phyloP scores from a whole-genome alignment of 140 eudicot species.

The Cichorium intybus region DNA sequence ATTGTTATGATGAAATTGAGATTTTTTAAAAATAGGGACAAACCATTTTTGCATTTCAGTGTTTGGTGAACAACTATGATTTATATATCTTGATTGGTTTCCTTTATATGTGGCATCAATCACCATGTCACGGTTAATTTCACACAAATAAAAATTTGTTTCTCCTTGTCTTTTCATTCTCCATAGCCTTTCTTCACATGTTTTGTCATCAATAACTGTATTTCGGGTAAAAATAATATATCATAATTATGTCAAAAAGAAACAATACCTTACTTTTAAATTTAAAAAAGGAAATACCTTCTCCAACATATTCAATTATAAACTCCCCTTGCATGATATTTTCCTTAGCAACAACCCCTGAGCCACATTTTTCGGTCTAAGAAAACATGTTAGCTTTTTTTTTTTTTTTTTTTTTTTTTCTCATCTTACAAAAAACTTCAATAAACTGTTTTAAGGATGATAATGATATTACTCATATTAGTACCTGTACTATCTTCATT shows the following conservation, averaged over 20 bases:
- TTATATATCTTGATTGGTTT: slow-evolving; percentile 93
- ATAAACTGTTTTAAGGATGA: too few relatives aligned
- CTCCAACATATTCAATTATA: slow-evolving; percentile 97
- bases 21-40: slow-evolving; percentile 14
- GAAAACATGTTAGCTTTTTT: slow-evolving; percentile 23
- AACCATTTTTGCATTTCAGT: slow-evolving; percentile 99
- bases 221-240: slow-evolving; percentile 7
- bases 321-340: slow-evolving; percentile 85
- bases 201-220: slow-evolving; percentile 97
- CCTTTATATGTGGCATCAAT: slow-evolving; percentile 98
- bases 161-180: slow-evolving; percentile 87
- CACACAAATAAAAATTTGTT: slow-evolving; percentile 91
- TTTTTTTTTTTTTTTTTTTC: too few relatives aligned
- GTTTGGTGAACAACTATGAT: slow-evolving; percentile 95
- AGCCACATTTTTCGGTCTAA: slow-evolving; percentile 98
- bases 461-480: background rate
- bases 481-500: slow-evolving; percentile 83
- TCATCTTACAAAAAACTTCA: too few relatives aligned
- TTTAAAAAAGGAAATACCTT: slow-evolving; percentile 60
- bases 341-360: slow-evolving; percentile 95
- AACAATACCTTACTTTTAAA: slow-evolving; percentile 2
- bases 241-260: slow-evolving; percentile 6
- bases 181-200: slow-evolving; percentile 95
- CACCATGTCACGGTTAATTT: slow-evolving; percentile 97
- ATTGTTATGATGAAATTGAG: slow-evolving; percentile 12